phyloP scores from a whole-genome alignment of 306 rosid species.

The Luffa acutangula region DNA sequence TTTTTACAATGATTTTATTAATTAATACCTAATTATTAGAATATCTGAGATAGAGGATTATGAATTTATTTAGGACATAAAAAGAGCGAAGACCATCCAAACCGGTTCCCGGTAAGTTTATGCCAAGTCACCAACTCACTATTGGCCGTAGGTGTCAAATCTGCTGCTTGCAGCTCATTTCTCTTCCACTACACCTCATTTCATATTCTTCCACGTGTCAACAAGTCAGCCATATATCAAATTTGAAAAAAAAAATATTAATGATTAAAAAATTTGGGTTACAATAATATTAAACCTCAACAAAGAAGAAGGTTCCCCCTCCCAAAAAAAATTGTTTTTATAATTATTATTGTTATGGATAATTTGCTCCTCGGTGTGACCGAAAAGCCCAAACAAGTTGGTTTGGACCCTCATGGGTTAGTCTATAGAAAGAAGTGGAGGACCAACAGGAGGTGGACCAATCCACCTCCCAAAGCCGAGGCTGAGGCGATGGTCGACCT shows the following conservation, averaged over 20 bases:
- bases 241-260: background rate
- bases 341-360: too few species aligned
- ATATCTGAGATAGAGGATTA: background rate
- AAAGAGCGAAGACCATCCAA: background rate
- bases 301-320: too few species aligned
- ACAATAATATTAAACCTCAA: background rate
- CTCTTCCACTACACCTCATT: background rate
- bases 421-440: too few species aligned
- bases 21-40: background rate
- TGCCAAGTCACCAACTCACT: background rate
- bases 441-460: too few species aligned
- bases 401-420: too few species aligned
- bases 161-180: background rate
- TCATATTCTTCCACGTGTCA: background rate
- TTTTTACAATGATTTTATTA: too few species aligned
- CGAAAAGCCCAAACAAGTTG: too few species aligned
- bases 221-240: background rate
- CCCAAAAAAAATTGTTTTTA: too few species aligned
- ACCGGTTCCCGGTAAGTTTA: background rate
- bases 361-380: too few species aligned
- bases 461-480: too few species aligned
- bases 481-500: too few species aligned
- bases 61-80: background rate
- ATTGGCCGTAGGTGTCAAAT: background rate
- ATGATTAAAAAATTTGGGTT: too few species aligned